Conservation (phyloP, 176 grass and related monocot genomes). For the bread wheat (Triticum aestivum) region IWGSC_CS_RefSeq_v2.1 NC_057802.1:322891126-322891625, state of each 20-base stretch:
- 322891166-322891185: slow-evolving; percentile 60
- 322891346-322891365: slow-evolving; percentile 24
- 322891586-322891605: too few species aligned
- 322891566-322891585: not conserved
- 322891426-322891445: slow-evolving; percentile 10
- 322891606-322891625: too few species aligned
- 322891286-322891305: slow-evolving; percentile 45
- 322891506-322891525: slow-evolving; percentile 32
- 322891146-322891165: slow-evolving; percentile 31
- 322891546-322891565: slow-evolving; percentile 31
- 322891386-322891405: slow-evolving; percentile 46
- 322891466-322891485: slow-evolving; percentile 36
- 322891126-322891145: slow-evolving; percentile 19
- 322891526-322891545: slow-evolving; percentile 70
- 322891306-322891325: slow-evolving; percentile 19
- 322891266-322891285: slow-evolving; percentile 49
- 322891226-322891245: slow-evolving; percentile 28
- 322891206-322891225: slow-evolving; percentile 50
- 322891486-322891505: slow-evolving; percentile 44
- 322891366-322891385: slow-evolving; percentile 61
- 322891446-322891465: slow-evolving; percentile 7
- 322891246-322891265: slow-evolving; percentile 60
- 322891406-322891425: slow-evolving; percentile 36
- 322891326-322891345: slow-evolving; percentile 38
- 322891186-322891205: slow-evolving; percentile 47